phyloP scores from a whole-genome alignment of 2,329 filamentous ascomycete genomes.

The Phaeosphaeriaceae sp. region DNA sequence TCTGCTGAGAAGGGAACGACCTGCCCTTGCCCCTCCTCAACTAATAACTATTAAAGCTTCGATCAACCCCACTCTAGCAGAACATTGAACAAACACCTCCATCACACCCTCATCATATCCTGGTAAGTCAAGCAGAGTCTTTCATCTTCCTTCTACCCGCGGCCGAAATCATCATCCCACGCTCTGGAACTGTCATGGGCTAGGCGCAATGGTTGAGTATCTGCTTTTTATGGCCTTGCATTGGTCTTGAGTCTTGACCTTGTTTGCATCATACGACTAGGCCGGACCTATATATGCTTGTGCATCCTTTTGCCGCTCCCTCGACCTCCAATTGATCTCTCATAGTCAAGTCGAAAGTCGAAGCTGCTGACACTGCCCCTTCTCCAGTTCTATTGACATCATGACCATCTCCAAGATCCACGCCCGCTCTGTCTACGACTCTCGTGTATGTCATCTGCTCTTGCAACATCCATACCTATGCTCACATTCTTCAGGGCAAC shows the following conservation, averaged over 20 bases:
- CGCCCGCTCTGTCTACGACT: conserved; percentile 90
- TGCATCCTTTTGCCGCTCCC: conserved; percentile 12
- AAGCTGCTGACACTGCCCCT: conserved; percentile 21
- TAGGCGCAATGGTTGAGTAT: conserved; percentile 30
- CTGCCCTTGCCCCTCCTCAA: conserved; percentile 34
- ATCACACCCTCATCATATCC: conserved; percentile 23
- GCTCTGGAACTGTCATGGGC: conserved; percentile 26
- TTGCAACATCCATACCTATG: neutral
- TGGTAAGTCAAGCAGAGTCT: conserved; percentile 43
- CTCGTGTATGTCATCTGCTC: conserved; percentile 60
- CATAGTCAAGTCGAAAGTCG: conserved; percentile 17
- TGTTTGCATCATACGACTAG: conserved; percentile 22
- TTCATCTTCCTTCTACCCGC: conserved; percentile 38
- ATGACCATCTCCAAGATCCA: conserved; percentile 74
- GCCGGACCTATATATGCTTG: conserved; percentile 31
- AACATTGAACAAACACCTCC: conserved; percentile 26
- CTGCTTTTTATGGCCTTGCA: conserved; percentile 37
- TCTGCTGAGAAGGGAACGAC: conserved; percentile 24
- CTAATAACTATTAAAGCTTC: conserved; percentile 21
- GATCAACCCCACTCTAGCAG: conserved; percentile 31
- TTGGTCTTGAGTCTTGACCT: conserved; percentile 22
- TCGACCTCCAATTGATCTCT: conserved; percentile 33
- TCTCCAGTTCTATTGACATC: conserved; percentile 50
- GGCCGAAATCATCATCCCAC: conserved; percentile 39
- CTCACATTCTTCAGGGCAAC: conserved; percentile 65